A percentile compares a stretch with the other conserved stretches of the same genome.
These are phyloP conservation scores for Rheum nobile DNA, from an alignment of 148 eudicot species.

Conservation along the genomic window DNA sequence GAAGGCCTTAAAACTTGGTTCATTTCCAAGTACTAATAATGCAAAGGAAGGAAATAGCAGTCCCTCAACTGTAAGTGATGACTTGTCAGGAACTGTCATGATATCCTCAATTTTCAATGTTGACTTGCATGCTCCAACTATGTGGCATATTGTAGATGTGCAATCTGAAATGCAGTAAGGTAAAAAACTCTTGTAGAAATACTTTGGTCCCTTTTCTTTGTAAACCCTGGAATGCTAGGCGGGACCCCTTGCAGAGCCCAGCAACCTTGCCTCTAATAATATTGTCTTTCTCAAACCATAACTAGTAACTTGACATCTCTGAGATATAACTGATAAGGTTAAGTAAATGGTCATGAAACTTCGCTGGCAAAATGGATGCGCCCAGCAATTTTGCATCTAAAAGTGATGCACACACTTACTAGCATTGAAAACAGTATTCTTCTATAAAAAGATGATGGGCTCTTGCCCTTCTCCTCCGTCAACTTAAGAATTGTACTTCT, in stretches of 20 bases:
- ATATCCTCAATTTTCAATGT: background rate
- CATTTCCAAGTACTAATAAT: conserved; percentile 42
- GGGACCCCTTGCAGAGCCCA: background rate
- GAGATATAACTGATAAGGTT: background rate
- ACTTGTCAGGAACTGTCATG: background rate
- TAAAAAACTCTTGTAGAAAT: background rate
- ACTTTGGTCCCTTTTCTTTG: background rate
- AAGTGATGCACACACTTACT: background rate
- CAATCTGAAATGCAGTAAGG: background rate
- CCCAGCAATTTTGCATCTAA: background rate
- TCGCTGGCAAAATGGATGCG: background rate
- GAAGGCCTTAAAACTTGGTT: conserved; percentile 57
- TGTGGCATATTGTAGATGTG: background rate
- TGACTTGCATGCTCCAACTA: background rate
- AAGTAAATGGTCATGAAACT: background rate
- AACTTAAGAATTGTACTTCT: background rate
- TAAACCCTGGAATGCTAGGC: background rate
- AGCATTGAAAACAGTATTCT: background rate
- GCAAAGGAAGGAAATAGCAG: conserved; percentile 69
- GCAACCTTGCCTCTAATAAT: background rate
- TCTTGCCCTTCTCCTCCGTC: background rate
- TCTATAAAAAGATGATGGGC: too few species aligned
- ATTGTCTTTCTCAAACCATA: background rate
- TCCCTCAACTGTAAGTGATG: conserved; percentile 62
- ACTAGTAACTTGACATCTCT: background rate